Evolutionary conservation across 306 rosid species (phyloP), one percentile per base, ranked within the genome.

Genomic region (Gillenia trifoliata): DNA sequence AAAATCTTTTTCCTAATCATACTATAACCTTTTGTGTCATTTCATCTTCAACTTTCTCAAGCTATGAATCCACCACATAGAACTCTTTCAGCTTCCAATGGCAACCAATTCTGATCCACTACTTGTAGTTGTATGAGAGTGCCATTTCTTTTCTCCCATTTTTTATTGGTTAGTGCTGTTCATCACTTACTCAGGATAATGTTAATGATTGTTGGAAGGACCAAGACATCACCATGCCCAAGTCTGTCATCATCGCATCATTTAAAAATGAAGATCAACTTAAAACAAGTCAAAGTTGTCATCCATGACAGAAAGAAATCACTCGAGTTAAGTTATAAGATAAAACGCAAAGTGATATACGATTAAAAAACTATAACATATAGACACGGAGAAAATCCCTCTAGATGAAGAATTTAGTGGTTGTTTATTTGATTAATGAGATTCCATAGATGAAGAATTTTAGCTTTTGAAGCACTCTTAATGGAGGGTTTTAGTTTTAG

Each of bases 31-130:
- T 75, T 13, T 2, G 13, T 34, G 25, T 34, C 40, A 75, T 49
- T 52, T 33, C 65, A 34, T 23, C 52, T 22, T 71, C 52, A 34
- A 56, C 52, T 55, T 56, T 71, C 6, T 34, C 52, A 55, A 71
- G 23, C 15, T 34, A 70, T 26, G 64, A 52, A 50, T 31, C 64
- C 64, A 59, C 74, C 64, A 31, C 64, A 23, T 1, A 5, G 12
- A 19, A 8, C 15, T 16, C 40, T 61, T 61, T 63, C 25, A 31
- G 26, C 68, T 63, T 63, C 68, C 40, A 7, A 61, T 8, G 63
- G 65, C 65, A 38, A n/a, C 75, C 66, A 72, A 8, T 59, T 57
- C 60, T 72, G 55, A 72, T 40, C 41, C 56, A 38, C 56, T 57
- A 11, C 11, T 52, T 8, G 23, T 57, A 11, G 4, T 52, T 8